These are phyloP conservation scores for Fusarium floridanum DNA, from an alignment of 2,329 filamentous ascomycete genomes.

Conservation along the genomic window DNA sequence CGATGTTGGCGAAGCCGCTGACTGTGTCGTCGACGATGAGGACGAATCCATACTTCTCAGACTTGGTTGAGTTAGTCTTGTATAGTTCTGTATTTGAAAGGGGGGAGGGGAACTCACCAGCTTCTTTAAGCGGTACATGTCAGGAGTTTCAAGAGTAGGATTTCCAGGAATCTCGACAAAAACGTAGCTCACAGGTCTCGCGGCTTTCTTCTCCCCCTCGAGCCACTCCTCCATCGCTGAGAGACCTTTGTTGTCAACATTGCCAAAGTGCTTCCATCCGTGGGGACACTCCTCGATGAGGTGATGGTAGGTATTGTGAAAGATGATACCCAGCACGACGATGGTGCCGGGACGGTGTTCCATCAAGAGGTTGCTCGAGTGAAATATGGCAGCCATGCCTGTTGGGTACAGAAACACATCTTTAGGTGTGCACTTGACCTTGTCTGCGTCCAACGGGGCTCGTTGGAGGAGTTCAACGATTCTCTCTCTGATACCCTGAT, in stretches of 20 bases:
- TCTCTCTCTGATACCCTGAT: constrained; percentile 55
- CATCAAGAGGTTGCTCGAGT: constrained; percentile 55
- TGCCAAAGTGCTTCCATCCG: constrained; percentile 63
- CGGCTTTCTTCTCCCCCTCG: constrained; percentile 53
- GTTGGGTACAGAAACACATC: constrained; percentile 68
- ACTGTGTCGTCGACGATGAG: constrained; percentile 64
- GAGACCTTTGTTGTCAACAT: constrained; percentile 57
- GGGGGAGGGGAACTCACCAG: constrained; percentile 50
- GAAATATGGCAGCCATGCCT: constrained; percentile 67
- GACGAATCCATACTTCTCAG: constrained; percentile 60
- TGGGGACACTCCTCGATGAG: constrained; percentile 59
- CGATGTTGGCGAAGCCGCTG: constrained; percentile 62
- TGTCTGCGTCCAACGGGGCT: constrained; percentile 51
- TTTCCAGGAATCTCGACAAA: constrained; percentile 62
- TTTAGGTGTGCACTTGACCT: constrained; percentile 38
- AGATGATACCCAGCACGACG: constrained; percentile 64
- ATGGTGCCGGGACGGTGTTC: constrained; percentile 51
- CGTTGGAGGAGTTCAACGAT: constrained; percentile 58
- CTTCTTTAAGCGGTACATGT: constrained; percentile 51
- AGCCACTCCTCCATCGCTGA: constrained; percentile 61
- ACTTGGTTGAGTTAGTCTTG: constrained; percentile 38
- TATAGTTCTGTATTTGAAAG: not conserved
- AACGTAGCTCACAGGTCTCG: constrained; percentile 58
- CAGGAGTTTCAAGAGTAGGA: constrained; percentile 51
- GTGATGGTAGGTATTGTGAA: constrained; percentile 63